Evolutionary conservation across 2,329 filamentous ascomycete genomes (phyloP).

Genomic region (Penicillium sp.): DNA sequence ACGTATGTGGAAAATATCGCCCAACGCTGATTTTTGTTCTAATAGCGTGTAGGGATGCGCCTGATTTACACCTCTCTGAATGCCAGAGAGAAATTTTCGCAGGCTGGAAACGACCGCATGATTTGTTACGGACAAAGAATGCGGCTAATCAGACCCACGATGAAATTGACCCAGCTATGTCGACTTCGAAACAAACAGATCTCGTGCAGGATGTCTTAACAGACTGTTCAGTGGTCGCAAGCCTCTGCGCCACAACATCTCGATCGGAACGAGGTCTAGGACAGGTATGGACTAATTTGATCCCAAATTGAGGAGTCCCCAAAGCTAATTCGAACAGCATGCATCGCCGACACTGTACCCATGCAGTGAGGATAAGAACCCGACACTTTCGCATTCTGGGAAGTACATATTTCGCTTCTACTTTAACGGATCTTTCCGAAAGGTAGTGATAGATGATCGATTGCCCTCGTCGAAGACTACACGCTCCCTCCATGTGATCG

Average conservation of each 20-base stretch:
- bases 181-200: conserved; percentile 63
- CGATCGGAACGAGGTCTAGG: conserved; percentile 67
- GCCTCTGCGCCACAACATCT: conserved; percentile 77
- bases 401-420: conserved; percentile 92
- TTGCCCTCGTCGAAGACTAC: conserved; percentile 73
- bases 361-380: conserved; percentile 64
- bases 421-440: conserved; percentile 91
- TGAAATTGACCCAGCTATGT: conserved; percentile 54
- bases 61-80: conserved; percentile 69
- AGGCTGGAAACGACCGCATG: conserved; percentile 75
- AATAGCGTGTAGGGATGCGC: conserved; percentile 59
- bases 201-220: conserved; percentile 94
- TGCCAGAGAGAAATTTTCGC: conserved; percentile 74
- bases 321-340: conserved; percentile 51
- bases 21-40: conserved; percentile 19
- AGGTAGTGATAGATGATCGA: conserved; percentile 84
- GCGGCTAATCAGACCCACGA: conserved; percentile 26
- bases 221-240: conserved; percentile 95
- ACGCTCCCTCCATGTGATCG: conserved; percentile 80
- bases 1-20: conserved; percentile 53
- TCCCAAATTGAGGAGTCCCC: background rate
- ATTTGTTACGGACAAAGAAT: conserved; percentile 56
- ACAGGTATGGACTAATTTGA: conserved; percentile 53
- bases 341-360: conserved; percentile 74
- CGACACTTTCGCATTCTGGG: conserved; percentile 67